A percentile compares a stretch with the other conserved stretches of the same genome.
These are phyloP conservation scores for Colletotrichum incanum DNA, from an alignment of 2,329 filamentous ascomycete species.

Conservation along the genomic window DNA sequence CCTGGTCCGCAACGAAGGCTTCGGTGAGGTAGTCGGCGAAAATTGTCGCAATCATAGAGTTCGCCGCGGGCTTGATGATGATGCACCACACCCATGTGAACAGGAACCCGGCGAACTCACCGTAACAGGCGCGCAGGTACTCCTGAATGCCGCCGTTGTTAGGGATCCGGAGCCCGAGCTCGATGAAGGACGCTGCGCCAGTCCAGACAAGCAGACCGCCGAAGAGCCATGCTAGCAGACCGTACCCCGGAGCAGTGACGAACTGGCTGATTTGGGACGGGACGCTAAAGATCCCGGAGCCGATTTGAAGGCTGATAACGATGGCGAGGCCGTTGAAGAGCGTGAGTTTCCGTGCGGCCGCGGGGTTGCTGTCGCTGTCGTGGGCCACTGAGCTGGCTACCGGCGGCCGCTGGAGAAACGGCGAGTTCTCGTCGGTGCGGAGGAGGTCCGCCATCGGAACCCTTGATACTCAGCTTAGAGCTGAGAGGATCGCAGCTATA, in stretches of 20 bases:
- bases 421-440: conserved; percentile 37
- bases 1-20: conserved; percentile 48
- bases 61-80: conserved; percentile 60
- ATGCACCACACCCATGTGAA: conserved; percentile 62
- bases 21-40: conserved; percentile 59
- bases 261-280: conserved; percentile 60
- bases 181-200: conserved; percentile 63
- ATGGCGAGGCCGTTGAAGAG: conserved; percentile 56
- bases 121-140: conserved; percentile 59
- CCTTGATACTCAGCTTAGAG: conserved; percentile 6
- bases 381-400: background rate
- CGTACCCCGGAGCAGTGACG: conserved; percentile 59
- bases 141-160: conserved; percentile 63
- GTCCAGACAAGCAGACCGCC: conserved; percentile 63
- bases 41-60: conserved; percentile 61
- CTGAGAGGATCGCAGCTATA: background rate
- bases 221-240: conserved; percentile 59
- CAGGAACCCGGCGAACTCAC: conserved; percentile 59
- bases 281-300: conserved; percentile 63
- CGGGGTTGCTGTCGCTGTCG: conserved; percentile 19
- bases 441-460: conserved; percentile 34
- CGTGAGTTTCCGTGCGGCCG: conserved; percentile 43
- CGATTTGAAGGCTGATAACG: conserved; percentile 63
- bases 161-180: conserved; percentile 61
- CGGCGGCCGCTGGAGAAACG: conserved; percentile 37